Evolutionary conservation across 2,329 filamentous ascomycete genomes (phyloP).

Genomic region (Xylariaceae sp.): DNA sequence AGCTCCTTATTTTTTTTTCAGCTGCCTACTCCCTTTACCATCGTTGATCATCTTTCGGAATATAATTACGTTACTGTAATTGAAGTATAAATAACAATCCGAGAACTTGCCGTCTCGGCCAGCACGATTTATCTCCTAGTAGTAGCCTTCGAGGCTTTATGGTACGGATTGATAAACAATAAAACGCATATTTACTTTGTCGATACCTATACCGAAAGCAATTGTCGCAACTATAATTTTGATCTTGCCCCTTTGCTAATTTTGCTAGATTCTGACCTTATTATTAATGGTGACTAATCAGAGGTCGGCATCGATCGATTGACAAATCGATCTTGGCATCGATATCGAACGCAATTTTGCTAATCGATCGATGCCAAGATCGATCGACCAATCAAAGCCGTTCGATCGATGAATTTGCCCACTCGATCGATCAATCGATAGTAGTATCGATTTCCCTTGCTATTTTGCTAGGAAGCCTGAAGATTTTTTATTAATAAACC

Average conservation of each 20-base stretch:
- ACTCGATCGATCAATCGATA: not conserved
- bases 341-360: too few relatives aligned
- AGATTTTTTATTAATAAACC: not conserved
- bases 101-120: slow-evolving; percentile 88
- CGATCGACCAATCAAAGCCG: too few relatives aligned
- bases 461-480: not conserved
- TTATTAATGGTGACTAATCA: slow-evolving; percentile 59
- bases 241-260: slow-evolving; percentile 75
- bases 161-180: slow-evolving; percentile 90
- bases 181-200: slow-evolving; percentile 93
- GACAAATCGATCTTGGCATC: too few relatives aligned
- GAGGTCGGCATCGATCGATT: not conserved
- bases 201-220: slow-evolving; percentile 99
- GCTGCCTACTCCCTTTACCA: not conserved
- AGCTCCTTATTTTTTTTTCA: not conserved
- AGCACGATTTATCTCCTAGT: slow-evolving; percentile 93
- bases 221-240: slow-evolving; percentile 96
- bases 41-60: slow-evolving; percentile 52
- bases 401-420: too few relatives aligned
- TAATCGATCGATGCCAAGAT: too few relatives aligned
- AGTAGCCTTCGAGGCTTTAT: slow-evolving; percentile 95
- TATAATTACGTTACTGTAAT: slow-evolving; percentile 68
- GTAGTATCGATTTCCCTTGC: not conserved
- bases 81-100: slow-evolving; percentile 85
- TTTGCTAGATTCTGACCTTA: slow-evolving; percentile 66